Percentiles rank a stretch among this genome's conserved stretches.
phyloP scores from a whole-genome alignment of 352 stramenopile species.

The Phytophthora hibernalis region DNA sequence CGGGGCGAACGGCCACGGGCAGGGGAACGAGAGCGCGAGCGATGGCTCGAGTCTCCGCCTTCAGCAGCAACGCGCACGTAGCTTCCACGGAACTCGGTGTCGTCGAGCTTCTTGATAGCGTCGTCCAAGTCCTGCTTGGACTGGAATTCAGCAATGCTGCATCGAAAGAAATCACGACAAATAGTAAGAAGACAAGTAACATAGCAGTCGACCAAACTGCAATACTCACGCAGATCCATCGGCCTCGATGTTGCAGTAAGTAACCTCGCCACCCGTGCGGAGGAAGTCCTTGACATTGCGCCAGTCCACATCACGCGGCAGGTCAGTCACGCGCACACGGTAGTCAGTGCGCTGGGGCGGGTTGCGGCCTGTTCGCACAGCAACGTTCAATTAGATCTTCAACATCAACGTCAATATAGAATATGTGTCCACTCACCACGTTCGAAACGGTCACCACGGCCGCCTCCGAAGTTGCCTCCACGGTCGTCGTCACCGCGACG shows the following conservation, averaged over 20 bases:
- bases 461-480: conserved; percentile 31
- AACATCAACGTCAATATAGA: neutral
- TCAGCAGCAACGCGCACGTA: conserved; percentile 79
- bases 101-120: conserved; percentile 85
- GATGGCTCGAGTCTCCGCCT: conserved; percentile 35
- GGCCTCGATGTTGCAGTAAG: conserved; percentile 85
- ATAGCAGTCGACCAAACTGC: neutral
- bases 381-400: neutral
- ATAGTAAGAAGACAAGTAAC: neutral
- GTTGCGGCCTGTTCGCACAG: conserved; percentile 53
- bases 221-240: conserved; percentile 83
- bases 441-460: conserved; percentile 65
- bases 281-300: conserved; percentile 90
- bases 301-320: conserved; percentile 83
- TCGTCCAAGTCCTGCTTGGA: conserved; percentile 87
- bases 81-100: conserved; percentile 89
- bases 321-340: conserved; percentile 78
- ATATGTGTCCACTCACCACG: conserved; percentile 55
- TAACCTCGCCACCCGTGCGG: conserved; percentile 83
- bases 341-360: conserved; percentile 79
- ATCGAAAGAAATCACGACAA: neutral
- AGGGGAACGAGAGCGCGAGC: conserved; percentile 71
- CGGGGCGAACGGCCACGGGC: conserved; percentile 66
- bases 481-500: conserved; percentile 46
- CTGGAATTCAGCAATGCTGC: conserved; percentile 82